Evolutionary conservation across 345 rosid genomes (phyloP).

Genomic region (Salix purpurea): DNA sequence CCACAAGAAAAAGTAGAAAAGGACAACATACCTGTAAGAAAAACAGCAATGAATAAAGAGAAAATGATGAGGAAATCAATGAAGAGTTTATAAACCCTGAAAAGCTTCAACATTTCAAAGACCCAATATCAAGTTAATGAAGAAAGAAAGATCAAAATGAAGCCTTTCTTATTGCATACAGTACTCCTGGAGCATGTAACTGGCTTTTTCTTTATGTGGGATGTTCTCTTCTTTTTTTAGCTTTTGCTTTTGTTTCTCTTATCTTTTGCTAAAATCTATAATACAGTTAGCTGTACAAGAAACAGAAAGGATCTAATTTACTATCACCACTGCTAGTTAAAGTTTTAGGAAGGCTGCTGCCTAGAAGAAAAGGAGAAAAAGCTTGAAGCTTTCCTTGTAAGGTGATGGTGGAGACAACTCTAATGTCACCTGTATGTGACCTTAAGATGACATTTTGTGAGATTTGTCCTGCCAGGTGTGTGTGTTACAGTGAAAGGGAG

Average conservation of each 20-base stretch:
- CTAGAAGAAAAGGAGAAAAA: no score
- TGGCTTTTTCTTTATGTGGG: background rate
- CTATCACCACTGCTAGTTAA: no score
- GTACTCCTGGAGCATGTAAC: background rate
- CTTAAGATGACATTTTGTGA: background rate
- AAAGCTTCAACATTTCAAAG: slow-evolving; percentile 38
- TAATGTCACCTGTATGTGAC: background rate
- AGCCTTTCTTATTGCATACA: no score
- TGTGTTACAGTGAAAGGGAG: background rate
- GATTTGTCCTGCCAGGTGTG: background rate
- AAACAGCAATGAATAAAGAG: slow-evolving; percentile 24
- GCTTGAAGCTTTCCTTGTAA: background rate
- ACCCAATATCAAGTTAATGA: background rate
- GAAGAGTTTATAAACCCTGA: slow-evolving; percentile 36
- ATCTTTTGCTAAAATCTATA: background rate
- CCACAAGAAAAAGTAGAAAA: background rate
- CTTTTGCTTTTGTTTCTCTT: background rate
- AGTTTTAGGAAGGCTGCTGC: no score
- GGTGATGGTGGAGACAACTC: background rate
- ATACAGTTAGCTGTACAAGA: background rate
- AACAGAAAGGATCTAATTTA: background rate
- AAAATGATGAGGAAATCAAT: slow-evolving; percentile 21
- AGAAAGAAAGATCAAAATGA: background rate
- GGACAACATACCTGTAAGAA: slow-evolving; percentile 21
- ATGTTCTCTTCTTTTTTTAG: background rate